Evolutionary conservation across 768 basidiomycete genomes (phyloP), one percentile per base, ranked within the genome.

Genomic region (Rhodotorula taiwanensis): DNA sequence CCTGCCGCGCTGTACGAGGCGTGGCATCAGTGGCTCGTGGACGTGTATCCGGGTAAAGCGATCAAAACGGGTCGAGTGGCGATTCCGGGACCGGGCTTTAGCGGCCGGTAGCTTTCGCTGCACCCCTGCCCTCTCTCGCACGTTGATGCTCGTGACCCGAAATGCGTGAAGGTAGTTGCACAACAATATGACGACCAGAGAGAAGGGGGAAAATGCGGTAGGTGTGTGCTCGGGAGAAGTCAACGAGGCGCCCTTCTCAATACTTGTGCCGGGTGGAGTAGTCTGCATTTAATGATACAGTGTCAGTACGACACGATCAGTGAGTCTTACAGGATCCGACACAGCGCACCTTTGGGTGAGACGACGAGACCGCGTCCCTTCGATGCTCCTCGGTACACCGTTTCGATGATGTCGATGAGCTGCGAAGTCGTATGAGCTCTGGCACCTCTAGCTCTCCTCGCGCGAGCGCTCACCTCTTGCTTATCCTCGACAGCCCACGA

Each of bases 401-500:
- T 97, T 77, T 97, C 94, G 71, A 98, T 85, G 71, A 98, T 93
- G 75, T 98, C 94, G 72, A 98, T 93, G 75, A 98, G 79, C 91
- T 97, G 64, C 39, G 16, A 49, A 44, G 54, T 54, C 25, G 20
- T 16, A 25, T 18, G 9, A 28, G 47, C 16, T 16, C 13, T 20
- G 52, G 25, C 27, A 50, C 27, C 33, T 39, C 21, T 9, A 25
- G 1, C 20, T 51, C 25, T 13, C 39, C 47, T 18, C n/a, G 55
- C 41, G n/a, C 15, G 13, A 13, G 21, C 7, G 55, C 63, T 52
- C 15, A 89, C 90, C 81, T 98, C 95, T 78, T 98, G 94, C 74
- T 98, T 95, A 76, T 93, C 92, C 74, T 92, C 88, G 83, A 99
- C 95, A 23, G 94, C 85, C 95, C 95, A 98, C 76, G 97, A 98